Conservation (phyloP, 2,329 filamentous ascomycete species). For the Fonsecaea nubica region DNA sequence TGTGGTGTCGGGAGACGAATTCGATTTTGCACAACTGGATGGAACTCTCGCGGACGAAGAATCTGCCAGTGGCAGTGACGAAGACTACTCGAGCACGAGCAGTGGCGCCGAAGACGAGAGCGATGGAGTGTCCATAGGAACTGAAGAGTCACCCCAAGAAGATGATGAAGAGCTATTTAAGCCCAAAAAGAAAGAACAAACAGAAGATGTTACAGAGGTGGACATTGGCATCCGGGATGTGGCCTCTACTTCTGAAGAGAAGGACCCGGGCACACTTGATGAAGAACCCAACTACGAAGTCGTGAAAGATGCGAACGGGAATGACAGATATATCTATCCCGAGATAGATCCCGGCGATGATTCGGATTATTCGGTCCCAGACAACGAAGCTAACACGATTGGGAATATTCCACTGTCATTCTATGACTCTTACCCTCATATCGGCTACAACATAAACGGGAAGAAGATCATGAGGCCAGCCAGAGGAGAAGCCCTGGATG, state of each 20-base stretch:
- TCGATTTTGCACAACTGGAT: constrained; percentile 54
- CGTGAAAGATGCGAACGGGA: constrained; percentile 85
- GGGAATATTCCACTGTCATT: constrained; percentile 92
- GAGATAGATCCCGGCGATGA: constrained; percentile 96
- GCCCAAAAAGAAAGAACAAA: constrained; percentile 11
- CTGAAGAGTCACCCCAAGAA: constrained; percentile 26
- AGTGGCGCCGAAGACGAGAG: constrained; percentile 38
- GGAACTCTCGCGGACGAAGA: constrained; percentile 53
- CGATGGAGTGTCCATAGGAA: constrained; percentile 47
- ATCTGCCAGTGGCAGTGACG: constrained; percentile 48
- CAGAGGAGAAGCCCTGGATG: constrained; percentile 90
- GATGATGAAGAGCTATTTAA: constrained; percentile 42
- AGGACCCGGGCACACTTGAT: constrained; percentile 57
- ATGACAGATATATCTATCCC: constrained; percentile 86
- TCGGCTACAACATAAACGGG: constrained; percentile 98
- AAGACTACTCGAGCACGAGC: constrained; percentile 38
- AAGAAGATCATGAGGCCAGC: constrained; percentile 97
- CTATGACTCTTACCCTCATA: constrained; percentile 97
- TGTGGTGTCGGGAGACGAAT: constrained; percentile 66
- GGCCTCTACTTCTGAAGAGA: constrained; percentile 40
- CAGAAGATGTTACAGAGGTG: constrained; percentile 57
- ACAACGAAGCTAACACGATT: constrained; percentile 84
- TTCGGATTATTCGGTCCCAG: constrained; percentile 88
- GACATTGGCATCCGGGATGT: constrained; percentile 56
- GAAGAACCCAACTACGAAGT: constrained; percentile 63